Evolutionary conservation across 768 basidiomycete species (phyloP).

Genomic region (Tulasnella sp.): DNA sequence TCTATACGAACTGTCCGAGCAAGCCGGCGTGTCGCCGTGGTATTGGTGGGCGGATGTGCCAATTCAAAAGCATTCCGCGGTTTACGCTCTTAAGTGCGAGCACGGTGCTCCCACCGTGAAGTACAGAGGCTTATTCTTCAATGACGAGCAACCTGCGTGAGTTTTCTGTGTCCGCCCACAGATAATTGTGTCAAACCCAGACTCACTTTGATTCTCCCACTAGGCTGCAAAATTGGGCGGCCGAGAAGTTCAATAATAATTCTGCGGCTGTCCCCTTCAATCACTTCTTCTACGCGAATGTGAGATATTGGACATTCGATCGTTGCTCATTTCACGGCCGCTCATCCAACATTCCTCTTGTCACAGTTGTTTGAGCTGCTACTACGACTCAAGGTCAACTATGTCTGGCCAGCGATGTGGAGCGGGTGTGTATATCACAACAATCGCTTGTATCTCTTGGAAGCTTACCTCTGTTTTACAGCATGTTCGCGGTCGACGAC

Average conservation of each 20-base stretch:
- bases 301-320: constrained; percentile 27
- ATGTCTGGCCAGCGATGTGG: constrained; percentile 47
- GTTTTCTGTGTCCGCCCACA: not conserved
- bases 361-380: constrained; percentile 50
- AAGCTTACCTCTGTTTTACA: constrained; percentile 13
- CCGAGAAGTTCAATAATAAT: constrained; percentile 56
- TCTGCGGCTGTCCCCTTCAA: constrained; percentile 53
- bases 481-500: constrained; percentile 48
- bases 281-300: constrained; percentile 45
- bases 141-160: constrained; percentile 60
- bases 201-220: not conserved
- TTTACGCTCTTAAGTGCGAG: constrained; percentile 34
- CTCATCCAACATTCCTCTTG: not conserved
- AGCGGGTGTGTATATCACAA: constrained; percentile 16
- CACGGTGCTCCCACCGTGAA: constrained; percentile 59
- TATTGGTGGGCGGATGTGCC: constrained; percentile 74
- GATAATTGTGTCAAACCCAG: not conserved
- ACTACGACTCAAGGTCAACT: constrained; percentile 56
- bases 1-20: constrained; percentile 58
- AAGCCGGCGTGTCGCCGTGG: constrained; percentile 28
- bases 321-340: too few species aligned
- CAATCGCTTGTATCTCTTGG: too few species aligned
- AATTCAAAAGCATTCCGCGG: constrained; percentile 36
- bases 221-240: constrained; percentile 54
- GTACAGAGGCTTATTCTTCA: constrained; percentile 60